Evolutionary conservation across 306 rosid species (phyloP).

Genomic region (Erythrophleum fordii): DNA sequence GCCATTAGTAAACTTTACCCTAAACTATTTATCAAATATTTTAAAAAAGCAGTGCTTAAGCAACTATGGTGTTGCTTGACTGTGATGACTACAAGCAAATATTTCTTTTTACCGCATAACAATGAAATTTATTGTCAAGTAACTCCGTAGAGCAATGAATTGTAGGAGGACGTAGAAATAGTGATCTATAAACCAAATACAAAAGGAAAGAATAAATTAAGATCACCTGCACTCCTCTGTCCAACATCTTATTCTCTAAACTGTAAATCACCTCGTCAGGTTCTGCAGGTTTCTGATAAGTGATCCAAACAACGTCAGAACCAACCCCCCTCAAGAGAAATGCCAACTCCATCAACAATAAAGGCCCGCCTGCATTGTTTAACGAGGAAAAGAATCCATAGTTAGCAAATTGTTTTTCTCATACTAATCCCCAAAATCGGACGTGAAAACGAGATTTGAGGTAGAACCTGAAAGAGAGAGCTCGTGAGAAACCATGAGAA

Average conservation of each 20-base stretch:
- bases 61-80: background rate
- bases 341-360: conserved; percentile 83
- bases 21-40: background rate
- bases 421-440: conserved; percentile 18
- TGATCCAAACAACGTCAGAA: conserved; percentile 75
- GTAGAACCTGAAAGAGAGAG: conserved; percentile 75
- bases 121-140: background rate
- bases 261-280: conserved; percentile 64
- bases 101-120: no score
- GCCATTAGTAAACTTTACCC: conserved; percentile 28
- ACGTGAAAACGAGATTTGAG: background rate
- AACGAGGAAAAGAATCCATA: background rate
- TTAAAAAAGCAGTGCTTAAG: background rate
- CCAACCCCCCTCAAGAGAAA: conserved; percentile 80
- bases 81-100: no score
- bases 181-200: background rate
- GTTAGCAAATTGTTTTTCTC: conserved; percentile 4
- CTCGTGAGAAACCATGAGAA: conserved; percentile 87
- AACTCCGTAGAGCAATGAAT: background rate
- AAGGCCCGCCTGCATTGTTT: conserved; percentile 62
- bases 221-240: conserved; percentile 80
- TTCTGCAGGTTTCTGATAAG: conserved; percentile 61
- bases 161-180: background rate
- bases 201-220: background rate
- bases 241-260: conserved; percentile 79